phyloP scores from a whole-genome alignment of 345 rosid genomes.

The Citropsis articulata region DNA sequence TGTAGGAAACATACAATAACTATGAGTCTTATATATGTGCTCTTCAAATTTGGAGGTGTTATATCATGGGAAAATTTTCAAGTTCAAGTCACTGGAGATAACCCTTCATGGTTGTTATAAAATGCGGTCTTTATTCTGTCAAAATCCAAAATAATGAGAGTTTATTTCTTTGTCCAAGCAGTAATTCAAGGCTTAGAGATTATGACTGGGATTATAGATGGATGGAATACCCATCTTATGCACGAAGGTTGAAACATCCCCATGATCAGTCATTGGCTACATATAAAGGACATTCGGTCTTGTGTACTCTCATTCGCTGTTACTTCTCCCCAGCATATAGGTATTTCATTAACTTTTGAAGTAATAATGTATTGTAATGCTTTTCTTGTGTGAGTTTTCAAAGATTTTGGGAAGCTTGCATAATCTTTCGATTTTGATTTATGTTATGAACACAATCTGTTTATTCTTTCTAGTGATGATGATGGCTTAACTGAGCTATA shows the following conservation, averaged over 20 bases:
- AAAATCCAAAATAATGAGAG: background rate
- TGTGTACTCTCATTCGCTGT: slow-evolving; percentile 61
- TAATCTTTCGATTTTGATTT: background rate
- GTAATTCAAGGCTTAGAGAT: slow-evolving; percentile 27
- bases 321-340: slow-evolving; percentile 67
- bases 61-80: background rate
- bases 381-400: background rate
- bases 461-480: background rate
- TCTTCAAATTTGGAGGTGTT: background rate
- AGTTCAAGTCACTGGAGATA: background rate
- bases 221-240: slow-evolving; percentile 53
- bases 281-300: slow-evolving; percentile 59
- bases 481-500: background rate
- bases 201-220: slow-evolving; percentile 55
- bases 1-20: background rate
- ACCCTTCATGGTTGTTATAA: background rate
- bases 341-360: slow-evolving; percentile 24
- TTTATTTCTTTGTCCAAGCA: slow-evolving; percentile 19
- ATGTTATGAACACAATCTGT: background rate
- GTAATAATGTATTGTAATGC: background rate
- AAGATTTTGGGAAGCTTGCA: background rate
- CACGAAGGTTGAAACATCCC: slow-evolving; percentile 46
- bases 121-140: background rate
- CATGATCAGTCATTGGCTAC: slow-evolving; percentile 57
- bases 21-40: background rate